Evolutionary conservation across 1,284 basidiomycete species (phyloP), one percentile per base, ranked within the genome.

Genomic region (Austropuccinia psidii): DNA sequence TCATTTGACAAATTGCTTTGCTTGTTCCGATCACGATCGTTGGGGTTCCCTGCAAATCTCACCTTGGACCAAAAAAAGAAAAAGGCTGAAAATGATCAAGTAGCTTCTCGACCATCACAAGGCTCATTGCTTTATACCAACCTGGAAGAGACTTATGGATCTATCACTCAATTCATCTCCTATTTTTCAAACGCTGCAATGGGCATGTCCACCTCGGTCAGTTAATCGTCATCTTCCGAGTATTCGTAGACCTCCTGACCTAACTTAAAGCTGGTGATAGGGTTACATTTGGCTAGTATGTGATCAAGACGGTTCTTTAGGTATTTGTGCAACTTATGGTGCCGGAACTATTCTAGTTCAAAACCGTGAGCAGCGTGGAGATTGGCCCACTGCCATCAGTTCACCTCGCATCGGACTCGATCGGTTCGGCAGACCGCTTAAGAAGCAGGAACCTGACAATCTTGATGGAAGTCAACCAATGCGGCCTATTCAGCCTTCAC

Each of bases 141-240:
- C 29, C 52, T 72, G 2, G 69, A 72, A 11, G 58, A 73, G 39
- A 62, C 69, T 19, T 73, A 62, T 21, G 60, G 58, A 17, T 73
- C 69, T 13, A 52, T 61, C 21, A 73, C 69, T 1, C 60, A 64
- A 52, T 64, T 73, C 45, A 50, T 62, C 8, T 72, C 69, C 29
- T 72, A 72, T 49, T 72, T 72, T 35, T 72, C 69, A 39, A 72
- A 60, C n/a, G 57, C 69, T 5, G 69, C 57, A 11, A 72, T 61
- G 47, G 57, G 69, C 8, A 72, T 72, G 69, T 52, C 58, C 1
- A 62, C 27, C 35, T 72, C 58, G 24, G 69, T 72, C 15, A 50
- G 57, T 62, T 21, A 31, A 15, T 29, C n/a, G 4, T n/a, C 39
- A 7, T 35, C 35, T 43, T 11, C 31, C 8, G n/a, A 55, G n/a